Conservation (phyloP, 108 stramenopile species). For the Cyclostephanos tholiformis region DNA sequence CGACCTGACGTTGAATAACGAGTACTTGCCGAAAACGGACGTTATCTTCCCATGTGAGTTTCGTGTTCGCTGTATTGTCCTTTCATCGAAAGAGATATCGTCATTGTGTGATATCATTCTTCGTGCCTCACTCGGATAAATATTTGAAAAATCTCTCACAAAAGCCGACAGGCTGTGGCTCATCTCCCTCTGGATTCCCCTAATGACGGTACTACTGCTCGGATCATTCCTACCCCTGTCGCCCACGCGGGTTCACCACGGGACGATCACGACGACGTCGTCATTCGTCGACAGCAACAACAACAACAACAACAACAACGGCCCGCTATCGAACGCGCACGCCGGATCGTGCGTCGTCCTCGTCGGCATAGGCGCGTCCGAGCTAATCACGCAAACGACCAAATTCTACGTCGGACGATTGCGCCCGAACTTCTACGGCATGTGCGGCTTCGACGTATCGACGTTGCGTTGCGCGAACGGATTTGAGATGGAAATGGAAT, state of each 20-base stretch:
- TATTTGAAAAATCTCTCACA: too few species aligned
- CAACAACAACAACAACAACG: slow-evolving; percentile 17
- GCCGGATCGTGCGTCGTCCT: slow-evolving; percentile 56
- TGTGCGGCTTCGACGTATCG: slow-evolving; percentile 70
- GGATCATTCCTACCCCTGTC: slow-evolving; percentile 37
- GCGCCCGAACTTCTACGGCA: slow-evolving; percentile 80
- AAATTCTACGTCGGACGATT: slow-evolving; percentile 75
- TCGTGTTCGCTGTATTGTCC: neutral
- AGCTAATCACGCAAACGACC: slow-evolving; percentile 64
- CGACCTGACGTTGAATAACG: slow-evolving; percentile 41
- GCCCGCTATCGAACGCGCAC: slow-evolving; percentile 38
- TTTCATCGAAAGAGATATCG: neutral
- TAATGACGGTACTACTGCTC: slow-evolving; percentile 16
- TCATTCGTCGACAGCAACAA: neutral
- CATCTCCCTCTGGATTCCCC: slow-evolving; percentile 34
- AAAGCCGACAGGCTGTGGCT: slow-evolving; percentile 32
- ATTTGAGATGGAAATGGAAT: slow-evolving; percentile 58
- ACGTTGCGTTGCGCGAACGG: slow-evolving; percentile 57
- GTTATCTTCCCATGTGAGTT: slow-evolving; percentile 36
- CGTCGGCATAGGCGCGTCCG: slow-evolving; percentile 63
- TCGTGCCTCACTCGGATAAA: neutral
- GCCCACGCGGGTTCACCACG: slow-evolving; percentile 7
- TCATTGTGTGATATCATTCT: too few species aligned
- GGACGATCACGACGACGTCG: neutral
- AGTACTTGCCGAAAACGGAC: slow-evolving; percentile 38